phyloP scores from a whole-genome alignment of 306 rosid species.

The Acacia acuminata region DNA sequence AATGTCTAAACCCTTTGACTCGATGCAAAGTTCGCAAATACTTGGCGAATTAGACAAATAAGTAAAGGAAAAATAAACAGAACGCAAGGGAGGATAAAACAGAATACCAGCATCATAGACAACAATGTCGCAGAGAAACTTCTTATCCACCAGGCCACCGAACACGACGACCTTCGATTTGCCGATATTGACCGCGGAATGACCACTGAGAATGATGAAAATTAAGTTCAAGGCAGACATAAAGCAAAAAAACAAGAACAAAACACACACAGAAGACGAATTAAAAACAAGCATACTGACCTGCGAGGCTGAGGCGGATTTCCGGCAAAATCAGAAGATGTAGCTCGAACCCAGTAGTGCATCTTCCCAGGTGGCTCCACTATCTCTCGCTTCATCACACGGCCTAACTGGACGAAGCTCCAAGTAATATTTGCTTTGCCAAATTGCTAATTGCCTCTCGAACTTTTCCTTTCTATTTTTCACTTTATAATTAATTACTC shows the following conservation, averaged over 20 bases:
- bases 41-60: background rate
- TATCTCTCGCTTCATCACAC: background rate
- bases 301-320: slow-evolving; percentile 87
- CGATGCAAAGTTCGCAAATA: background rate
- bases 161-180: slow-evolving; percentile 91
- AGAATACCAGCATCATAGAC: slow-evolving; percentile 78
- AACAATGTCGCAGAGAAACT: slow-evolving; percentile 67
- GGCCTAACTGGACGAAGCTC: background rate
- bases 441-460: too few species aligned
- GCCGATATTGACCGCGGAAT: slow-evolving; percentile 78
- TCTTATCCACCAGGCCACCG: slow-evolving; percentile 90
- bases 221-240: background rate
- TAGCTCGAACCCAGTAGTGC: slow-evolving; percentile 94
- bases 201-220: slow-evolving; percentile 63
- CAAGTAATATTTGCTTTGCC: background rate
- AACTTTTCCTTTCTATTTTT: too few species aligned
- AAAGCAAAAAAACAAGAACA: background rate
- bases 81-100: background rate
- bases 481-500: too few species aligned
- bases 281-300: slow-evolving; percentile 10
- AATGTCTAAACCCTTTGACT: background rate
- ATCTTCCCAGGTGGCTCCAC: slow-evolving; percentile 30
- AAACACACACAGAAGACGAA: background rate
- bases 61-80: background rate
- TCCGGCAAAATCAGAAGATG: slow-evolving; percentile 75